Percentiles rank a stretch among this genome's conserved stretches.
Conservation (phyloP, 2,329 filamentous ascomycete species). For the Fusarium mundagurra region DNA sequence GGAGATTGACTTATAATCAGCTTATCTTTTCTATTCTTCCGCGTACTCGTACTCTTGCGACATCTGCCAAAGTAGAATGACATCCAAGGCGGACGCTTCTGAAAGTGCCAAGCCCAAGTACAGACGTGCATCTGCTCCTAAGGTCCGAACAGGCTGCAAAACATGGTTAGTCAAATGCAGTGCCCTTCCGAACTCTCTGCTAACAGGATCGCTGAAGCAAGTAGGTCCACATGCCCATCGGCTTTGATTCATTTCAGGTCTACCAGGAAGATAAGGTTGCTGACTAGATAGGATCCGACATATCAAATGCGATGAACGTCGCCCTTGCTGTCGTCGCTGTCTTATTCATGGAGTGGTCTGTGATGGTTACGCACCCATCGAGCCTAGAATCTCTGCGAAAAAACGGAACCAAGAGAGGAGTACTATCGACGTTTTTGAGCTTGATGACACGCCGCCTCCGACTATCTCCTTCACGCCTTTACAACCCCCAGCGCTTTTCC, state of each 20-base stretch:
- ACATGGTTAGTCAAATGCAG: neutral
- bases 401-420: neutral
- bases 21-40: neutral
- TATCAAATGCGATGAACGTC: neutral
- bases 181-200: neutral
- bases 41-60: neutral
- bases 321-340: neutral
- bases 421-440: neutral
- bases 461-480: neutral
- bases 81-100: neutral
- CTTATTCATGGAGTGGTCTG: neutral
- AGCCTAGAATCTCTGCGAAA: neutral
- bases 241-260: neutral
- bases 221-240: neutral
- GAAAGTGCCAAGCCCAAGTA: neutral
- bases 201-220: neutral
- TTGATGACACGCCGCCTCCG: neutral
- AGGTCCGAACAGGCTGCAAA: neutral
- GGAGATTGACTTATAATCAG: neutral
- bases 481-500: fast-evolving
- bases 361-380: neutral
- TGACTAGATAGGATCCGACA: neutral
- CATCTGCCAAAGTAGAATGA: neutral
- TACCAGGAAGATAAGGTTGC: neutral
- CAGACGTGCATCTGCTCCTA: neutral